Conservation (phyloP, 2,329 filamentous ascomycete genomes). For the Trichothecium sympodiale region DNA sequence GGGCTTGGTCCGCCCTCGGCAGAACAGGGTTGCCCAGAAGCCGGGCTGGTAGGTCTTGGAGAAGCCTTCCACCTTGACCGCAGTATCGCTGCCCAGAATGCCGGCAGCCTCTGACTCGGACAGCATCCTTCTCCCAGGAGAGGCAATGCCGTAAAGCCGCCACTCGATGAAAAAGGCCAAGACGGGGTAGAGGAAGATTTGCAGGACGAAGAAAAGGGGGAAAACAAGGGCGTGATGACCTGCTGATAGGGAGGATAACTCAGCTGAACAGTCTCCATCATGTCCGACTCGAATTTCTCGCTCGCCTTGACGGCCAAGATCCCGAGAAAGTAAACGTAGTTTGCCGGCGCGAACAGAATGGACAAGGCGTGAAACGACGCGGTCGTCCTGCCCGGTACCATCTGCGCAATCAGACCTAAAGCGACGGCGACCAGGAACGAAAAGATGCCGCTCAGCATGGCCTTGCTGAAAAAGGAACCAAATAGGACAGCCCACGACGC, state of each 20-base stretch:
- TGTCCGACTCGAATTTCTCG: not conserved
- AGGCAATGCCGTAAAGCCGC: slow-evolving; percentile 21
- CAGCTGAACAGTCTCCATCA: too few relatives aligned
- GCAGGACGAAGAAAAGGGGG: slow-evolving; percentile 18
- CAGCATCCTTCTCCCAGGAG: slow-evolving; percentile 13
- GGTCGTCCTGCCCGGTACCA: not conserved
- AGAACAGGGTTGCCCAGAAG: slow-evolving; percentile 16
- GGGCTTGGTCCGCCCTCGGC: slow-evolving; percentile 20
- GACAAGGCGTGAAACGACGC: not conserved
- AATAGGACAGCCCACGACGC: slow-evolving; percentile 54
- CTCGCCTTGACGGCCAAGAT: not conserved
- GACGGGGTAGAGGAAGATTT: slow-evolving; percentile 21
- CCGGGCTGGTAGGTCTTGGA: slow-evolving; percentile 20
- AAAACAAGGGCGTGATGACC: slow-evolving; percentile 15
- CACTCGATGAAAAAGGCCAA: slow-evolving; percentile 20
- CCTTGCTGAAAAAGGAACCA: slow-evolving; percentile 23
- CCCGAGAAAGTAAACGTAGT: not conserved
- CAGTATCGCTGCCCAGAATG: too few relatives aligned
- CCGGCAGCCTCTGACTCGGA: too few relatives aligned
- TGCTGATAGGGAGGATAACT: slow-evolving; percentile 11
- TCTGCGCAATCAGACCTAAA: not conserved
- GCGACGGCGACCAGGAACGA: not conserved
- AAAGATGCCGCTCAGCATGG: slow-evolving; percentile 1
- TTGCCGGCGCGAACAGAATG: not conserved
- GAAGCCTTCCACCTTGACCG: slow-evolving; percentile 13